Percentiles rank a stretch among this genome's conserved stretches.
These are phyloP conservation scores for Aspergillus terreus DNA, from an alignment of 2,329 filamentous ascomycete species.

Conservation along the genomic window DNA sequence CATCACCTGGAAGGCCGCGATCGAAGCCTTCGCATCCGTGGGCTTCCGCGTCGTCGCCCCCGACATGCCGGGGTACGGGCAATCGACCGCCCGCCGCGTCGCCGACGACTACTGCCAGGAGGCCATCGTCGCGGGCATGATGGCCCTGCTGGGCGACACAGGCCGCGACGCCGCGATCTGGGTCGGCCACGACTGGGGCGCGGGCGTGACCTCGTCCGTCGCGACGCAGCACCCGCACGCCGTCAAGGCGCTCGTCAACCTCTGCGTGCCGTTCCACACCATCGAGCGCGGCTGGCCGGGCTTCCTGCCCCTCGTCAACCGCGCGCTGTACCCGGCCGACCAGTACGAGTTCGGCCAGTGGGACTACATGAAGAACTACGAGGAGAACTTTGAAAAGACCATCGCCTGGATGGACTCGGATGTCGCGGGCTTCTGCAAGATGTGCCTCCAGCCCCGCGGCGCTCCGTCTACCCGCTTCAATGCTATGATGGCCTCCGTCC, in stretches of 20 bases:
- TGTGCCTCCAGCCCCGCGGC: background rate
- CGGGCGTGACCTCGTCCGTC: conserved; percentile 6
- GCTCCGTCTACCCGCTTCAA: background rate
- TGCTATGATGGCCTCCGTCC: background rate
- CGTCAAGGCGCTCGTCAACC: conserved; percentile 3
- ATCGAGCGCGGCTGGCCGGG: conserved; percentile 41
- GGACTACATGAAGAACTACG: conserved; percentile 7
- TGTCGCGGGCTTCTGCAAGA: conserved; percentile 1
- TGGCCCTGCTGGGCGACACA: conserved; percentile 12
- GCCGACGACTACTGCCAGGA: conserved; percentile 12
- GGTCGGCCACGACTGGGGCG: conserved; percentile 19
- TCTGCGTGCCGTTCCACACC: conserved; percentile 41
- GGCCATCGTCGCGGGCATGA: conserved; percentile 12
- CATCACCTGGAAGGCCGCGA: conserved; percentile 14
- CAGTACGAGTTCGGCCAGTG: conserved; percentile 25
- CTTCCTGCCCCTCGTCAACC: conserved; percentile 36
- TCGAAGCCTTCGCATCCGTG: conserved; percentile 11
- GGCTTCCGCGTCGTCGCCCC: conserved; percentile 13
- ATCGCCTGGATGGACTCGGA: conserved; percentile 3
- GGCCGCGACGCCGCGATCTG: conserved; percentile 20
- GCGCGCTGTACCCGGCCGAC: conserved; percentile 44
- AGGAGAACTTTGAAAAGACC: conserved; percentile 3
- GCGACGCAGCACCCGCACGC: conserved; percentile 5
- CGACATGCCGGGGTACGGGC: conserved; percentile 14
- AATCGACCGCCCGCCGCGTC: conserved; percentile 12